A percentile compares a stretch with the other conserved stretches of the same genome.
phyloP scores from a whole-genome alignment of 1,284 basidiomycete species.

The Cronartium quercuum region DNA sequence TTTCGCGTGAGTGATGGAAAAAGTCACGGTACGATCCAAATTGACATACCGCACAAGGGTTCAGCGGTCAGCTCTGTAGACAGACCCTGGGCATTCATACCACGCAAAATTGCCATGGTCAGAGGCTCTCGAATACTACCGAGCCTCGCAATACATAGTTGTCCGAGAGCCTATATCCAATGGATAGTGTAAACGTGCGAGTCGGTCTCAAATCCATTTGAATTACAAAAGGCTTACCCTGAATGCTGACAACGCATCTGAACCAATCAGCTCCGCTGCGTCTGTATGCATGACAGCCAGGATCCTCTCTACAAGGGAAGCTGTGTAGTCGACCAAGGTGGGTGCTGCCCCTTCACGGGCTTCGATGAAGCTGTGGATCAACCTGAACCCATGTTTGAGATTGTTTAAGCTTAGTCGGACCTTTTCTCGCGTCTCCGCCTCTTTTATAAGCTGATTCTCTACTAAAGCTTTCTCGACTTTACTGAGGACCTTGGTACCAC shows the following conservation, averaged over 20 bases:
- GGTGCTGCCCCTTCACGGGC: conserved; percentile 53
- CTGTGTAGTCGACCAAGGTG: conserved; percentile 52
- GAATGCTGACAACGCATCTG: conserved; percentile 27
- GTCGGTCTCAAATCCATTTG: not conserved
- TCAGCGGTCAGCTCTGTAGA: conserved; percentile 70
- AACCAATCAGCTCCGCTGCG: conserved; percentile 43
- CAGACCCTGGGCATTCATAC: conserved; percentile 61
- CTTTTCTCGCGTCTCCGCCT: conserved; percentile 60
- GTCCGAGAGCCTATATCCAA: conserved; percentile 66
- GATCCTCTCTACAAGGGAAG: conserved; percentile 42
- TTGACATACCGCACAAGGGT: conserved; percentile 46
- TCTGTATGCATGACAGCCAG: conserved; percentile 19
- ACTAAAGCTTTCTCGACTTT: conserved; percentile 77
- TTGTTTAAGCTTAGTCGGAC: conserved; percentile 58
- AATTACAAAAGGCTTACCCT: conserved; percentile 6
- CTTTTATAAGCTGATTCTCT: conserved; percentile 70
- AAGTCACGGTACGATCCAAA: not conserved
- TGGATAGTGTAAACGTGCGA: conserved; percentile 60
- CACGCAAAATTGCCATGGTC: conserved; percentile 66
- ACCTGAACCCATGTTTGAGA: conserved; percentile 62
- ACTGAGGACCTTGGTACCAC: conserved; percentile 56
- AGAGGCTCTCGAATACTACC: conserved; percentile 23
- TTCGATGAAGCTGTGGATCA: conserved; percentile 52
- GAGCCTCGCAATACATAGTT: conserved; percentile 39
- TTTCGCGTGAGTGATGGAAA: not conserved